Percentiles rank a stretch among this genome's conserved stretches.
phyloP scores from a whole-genome alignment of 116 monocot species.

The Zostera marina region DNA sequence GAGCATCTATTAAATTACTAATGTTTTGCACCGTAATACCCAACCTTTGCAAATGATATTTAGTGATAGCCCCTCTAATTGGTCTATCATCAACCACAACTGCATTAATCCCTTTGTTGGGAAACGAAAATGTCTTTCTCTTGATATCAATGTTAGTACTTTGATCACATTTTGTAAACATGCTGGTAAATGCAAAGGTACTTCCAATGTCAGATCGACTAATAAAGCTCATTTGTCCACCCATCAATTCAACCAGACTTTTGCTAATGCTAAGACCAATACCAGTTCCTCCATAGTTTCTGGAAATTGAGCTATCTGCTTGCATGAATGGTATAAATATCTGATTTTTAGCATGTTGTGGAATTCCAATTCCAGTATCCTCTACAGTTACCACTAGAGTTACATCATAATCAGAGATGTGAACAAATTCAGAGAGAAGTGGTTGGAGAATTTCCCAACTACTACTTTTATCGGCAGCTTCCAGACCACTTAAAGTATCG shows the following conservation, averaged over 20 bases:
- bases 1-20: too few relatives aligned
- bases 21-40: slow-evolving; percentile 24
- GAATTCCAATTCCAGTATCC: slow-evolving; percentile 94
- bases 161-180: slow-evolving; percentile 21
- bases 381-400: slow-evolving; percentile 34
- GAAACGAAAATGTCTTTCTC: slow-evolving; percentile 9
- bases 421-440: too few relatives aligned
- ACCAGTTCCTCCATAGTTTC: slow-evolving; percentile 93
- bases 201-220: slow-evolving; percentile 68
- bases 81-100: slow-evolving; percentile 70
- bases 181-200: slow-evolving; percentile 75
- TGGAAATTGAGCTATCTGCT: slow-evolving; percentile 64
- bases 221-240: slow-evolving; percentile 84
- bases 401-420: too few relatives aligned
- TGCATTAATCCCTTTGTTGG: slow-evolving; percentile 45
- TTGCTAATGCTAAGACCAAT: slow-evolving; percentile 96
- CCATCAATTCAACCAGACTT: slow-evolving; percentile 89
- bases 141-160: slow-evolving; percentile 27
- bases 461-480: too few relatives aligned
- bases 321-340: slow-evolving; percentile 99
- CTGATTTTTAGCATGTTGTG: slow-evolving; percentile 68
- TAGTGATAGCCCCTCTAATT: slow-evolving; percentile 45
- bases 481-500: too few relatives aligned
- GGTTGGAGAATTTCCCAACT: too few relatives aligned
- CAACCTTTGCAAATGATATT: slow-evolving; percentile 73